phyloP scores from a whole-genome alignment of 495 filamentous ascomycete species.

The Penicillium macrosclerotiorum region DNA sequence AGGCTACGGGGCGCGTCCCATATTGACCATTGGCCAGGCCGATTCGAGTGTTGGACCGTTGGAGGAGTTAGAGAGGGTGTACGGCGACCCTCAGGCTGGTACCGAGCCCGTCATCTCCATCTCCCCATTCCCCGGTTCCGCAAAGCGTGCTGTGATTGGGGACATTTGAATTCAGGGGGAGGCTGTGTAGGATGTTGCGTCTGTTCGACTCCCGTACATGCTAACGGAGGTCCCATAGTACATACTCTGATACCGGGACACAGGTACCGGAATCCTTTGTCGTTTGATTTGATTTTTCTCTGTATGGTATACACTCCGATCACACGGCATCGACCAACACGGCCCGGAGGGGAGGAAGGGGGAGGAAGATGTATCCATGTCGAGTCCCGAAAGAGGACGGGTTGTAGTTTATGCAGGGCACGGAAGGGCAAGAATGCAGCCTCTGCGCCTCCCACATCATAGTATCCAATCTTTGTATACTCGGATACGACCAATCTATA shows the following conservation, averaged over 20 bases:
- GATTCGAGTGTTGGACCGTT: not conserved
- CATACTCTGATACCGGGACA: slow-evolving; percentile 9
- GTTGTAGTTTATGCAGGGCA: not conserved
- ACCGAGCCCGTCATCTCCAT: slow-evolving; percentile 7
- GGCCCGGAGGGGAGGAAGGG: too few species aligned
- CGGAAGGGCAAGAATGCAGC: not conserved
- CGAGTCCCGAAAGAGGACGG: too few species aligned
- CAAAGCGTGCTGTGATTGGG: slow-evolving; percentile 1
- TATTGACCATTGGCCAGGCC: not conserved
- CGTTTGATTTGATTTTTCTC: slow-evolving; percentile 1
- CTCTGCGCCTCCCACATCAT: too few species aligned
- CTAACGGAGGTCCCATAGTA: too few species aligned
- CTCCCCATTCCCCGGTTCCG: slow-evolving; percentile 20
- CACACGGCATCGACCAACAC: not conserved
- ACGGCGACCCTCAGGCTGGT: too few species aligned
- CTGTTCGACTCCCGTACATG: not conserved
- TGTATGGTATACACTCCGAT: not conserved
- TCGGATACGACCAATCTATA: too few species aligned
- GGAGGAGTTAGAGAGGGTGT: not conserved
- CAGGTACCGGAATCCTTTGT: slow-evolving; percentile 1
- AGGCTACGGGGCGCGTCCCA: not conserved
- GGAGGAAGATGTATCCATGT: too few species aligned
- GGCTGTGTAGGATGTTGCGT: slow-evolving; percentile 22
- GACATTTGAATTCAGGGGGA: slow-evolving; percentile 27
- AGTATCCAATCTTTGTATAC: too few species aligned